phyloP scores from a whole-genome alignment of 2,329 filamentous ascomycete species.

The Xylariales sp. region DNA sequence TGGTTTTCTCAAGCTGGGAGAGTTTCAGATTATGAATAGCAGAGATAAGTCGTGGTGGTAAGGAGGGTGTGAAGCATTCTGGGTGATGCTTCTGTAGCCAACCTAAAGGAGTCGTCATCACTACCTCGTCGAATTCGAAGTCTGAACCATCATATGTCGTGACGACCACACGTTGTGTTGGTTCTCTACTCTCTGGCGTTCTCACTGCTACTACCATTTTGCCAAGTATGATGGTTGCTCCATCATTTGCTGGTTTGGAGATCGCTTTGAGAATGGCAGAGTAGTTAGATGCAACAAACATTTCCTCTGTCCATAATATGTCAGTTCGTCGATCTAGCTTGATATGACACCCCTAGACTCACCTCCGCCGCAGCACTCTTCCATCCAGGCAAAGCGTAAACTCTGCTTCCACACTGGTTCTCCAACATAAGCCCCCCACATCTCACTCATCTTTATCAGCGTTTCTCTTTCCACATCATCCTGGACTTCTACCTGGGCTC shows the following conservation, averaged over 20 bases:
- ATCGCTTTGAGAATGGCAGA: slow-evolving; percentile 50
- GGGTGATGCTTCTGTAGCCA: slow-evolving; percentile 48
- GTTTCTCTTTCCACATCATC: slow-evolving; percentile 36
- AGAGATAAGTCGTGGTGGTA: slow-evolving; percentile 33
- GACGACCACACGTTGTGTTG: slow-evolving; percentile 31
- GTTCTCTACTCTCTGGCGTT: slow-evolving; percentile 20
- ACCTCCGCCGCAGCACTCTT: slow-evolving; percentile 61
- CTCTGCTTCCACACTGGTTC: slow-evolving; percentile 55
- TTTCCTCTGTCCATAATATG: slow-evolving; percentile 44
- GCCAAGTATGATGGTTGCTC: slow-evolving; percentile 44
- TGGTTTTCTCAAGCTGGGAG: slow-evolving; percentile 21
- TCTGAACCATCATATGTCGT: slow-evolving; percentile 28
- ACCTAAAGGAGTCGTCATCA: slow-evolving; percentile 47
- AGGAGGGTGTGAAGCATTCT: slow-evolving; percentile 35
- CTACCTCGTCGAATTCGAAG: slow-evolving; percentile 43
- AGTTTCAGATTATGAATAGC: slow-evolving; percentile 35
- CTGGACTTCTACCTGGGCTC: slow-evolving; percentile 34
- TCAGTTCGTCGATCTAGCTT: background rate
- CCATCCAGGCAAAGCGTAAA: slow-evolving; percentile 60
- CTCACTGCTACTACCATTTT: slow-evolving; percentile 35
- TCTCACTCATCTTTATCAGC: slow-evolving; percentile 49
- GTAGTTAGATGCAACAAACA: slow-evolving; percentile 60
- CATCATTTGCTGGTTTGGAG: slow-evolving; percentile 38
- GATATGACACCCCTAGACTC: too few species aligned
- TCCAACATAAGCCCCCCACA: slow-evolving; percentile 63